Conservation (phyloP, 495 filamentous ascomycete genomes). For the Trichocladium antarcticum region DNA sequence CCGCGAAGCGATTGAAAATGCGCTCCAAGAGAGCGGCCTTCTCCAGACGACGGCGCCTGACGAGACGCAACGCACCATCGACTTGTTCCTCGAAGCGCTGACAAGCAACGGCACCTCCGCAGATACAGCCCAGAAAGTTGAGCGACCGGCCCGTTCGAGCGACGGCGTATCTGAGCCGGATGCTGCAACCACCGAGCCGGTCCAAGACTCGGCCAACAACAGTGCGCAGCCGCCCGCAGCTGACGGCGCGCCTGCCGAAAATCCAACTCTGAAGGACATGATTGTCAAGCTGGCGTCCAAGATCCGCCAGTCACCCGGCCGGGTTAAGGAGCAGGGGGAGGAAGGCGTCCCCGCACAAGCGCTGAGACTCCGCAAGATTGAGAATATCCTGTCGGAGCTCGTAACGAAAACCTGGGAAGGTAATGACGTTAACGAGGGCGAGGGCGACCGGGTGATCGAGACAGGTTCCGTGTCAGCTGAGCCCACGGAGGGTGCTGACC, state of each 20-base stretch:
- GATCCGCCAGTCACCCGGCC: neutral
- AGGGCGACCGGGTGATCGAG: neutral
- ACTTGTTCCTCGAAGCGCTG: constrained; percentile 32
- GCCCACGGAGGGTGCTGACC: neutral
- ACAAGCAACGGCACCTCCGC: constrained; percentile 12
- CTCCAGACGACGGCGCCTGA: constrained; percentile 25
- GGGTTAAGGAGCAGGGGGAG: neutral
- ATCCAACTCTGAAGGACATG: constrained; percentile 21
- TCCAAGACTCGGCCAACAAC: constrained; percentile 3
- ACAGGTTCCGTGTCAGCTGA: neutral
- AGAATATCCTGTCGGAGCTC: constrained; percentile 31
- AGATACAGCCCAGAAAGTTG: neutral
- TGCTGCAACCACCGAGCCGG: neutral
- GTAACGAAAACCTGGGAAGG: constrained; percentile 18
- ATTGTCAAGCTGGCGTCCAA: constrained; percentile 18
- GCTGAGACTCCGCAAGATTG: constrained; percentile 29
- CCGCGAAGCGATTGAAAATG: constrained; percentile 35
- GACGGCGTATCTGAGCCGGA: neutral
- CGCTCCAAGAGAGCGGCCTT: constrained; percentile 34
- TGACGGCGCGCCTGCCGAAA: neutral
- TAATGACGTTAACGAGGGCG: neutral
- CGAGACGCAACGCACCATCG: constrained; percentile 30
- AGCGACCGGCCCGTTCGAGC: neutral
- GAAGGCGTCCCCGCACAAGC: constrained; percentile 14
- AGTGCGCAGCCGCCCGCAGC: constrained; percentile 1